Percentiles rank a stretch among this genome's conserved stretches.
These are phyloP conservation scores for Apiotrichum domesticum DNA, from an alignment of 1,284 basidiomycete species.

Conservation along the genomic window DNA sequence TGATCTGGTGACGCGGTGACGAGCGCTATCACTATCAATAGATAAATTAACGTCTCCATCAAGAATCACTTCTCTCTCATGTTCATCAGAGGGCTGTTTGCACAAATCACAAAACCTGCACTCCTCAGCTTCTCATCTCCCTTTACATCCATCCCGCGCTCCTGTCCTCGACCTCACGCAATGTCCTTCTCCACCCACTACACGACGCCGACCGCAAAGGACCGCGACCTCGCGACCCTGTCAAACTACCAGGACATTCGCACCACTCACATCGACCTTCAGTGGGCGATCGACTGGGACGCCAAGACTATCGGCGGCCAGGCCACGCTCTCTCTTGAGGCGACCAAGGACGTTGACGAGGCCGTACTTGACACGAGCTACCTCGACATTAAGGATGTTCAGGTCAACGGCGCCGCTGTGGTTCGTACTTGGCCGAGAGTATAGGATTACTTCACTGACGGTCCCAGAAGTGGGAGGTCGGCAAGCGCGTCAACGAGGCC, in stretches of 20 bases:
- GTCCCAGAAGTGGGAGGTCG: slow-evolving; percentile 56
- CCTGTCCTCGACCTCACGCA: neutral
- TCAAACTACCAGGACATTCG: slow-evolving; percentile 69
- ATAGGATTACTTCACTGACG: slow-evolving; percentile 1
- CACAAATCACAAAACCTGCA: neutral
- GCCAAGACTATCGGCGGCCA: slow-evolving; percentile 63
- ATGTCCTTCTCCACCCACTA: slow-evolving; percentile 36
- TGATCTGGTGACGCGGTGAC: no score
- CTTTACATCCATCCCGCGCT: neutral
- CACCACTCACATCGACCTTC: slow-evolving; percentile 64
- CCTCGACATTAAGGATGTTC: slow-evolving; percentile 59
- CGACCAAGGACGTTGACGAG: slow-evolving; percentile 58
- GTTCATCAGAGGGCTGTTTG: neutral
- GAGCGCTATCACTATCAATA: no score
- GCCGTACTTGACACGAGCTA: slow-evolving; percentile 75
- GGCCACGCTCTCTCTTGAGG: slow-evolving; percentile 53
- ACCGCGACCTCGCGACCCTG: slow-evolving; percentile 64
- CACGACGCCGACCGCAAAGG: slow-evolving; percentile 13
- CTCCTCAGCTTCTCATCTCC: neutral
- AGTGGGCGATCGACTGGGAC: slow-evolving; percentile 79
- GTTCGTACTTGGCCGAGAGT: slow-evolving; percentile 43
- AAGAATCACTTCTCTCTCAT: neutral
- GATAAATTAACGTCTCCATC: no score
- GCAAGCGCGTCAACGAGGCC: slow-evolving; percentile 36
- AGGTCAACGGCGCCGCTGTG: slow-evolving; percentile 53